Base-by-base conservation (phyloP, 2,329 filamentous ascomycete species). In the Pseudogymnoascus sp. region DNA sequence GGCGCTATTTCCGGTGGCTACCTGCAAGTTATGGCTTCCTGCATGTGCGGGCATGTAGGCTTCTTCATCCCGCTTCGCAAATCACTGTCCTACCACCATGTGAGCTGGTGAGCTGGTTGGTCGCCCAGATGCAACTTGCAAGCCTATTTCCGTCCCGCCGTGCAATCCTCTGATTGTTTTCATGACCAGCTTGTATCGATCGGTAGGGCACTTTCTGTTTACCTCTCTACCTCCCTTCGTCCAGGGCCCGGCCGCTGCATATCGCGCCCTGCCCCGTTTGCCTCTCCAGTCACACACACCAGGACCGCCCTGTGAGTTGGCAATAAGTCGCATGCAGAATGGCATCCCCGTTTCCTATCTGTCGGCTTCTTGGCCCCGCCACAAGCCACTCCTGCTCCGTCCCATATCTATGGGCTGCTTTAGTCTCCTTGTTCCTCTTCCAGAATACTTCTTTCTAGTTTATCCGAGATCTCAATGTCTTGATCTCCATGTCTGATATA, bases 391-490 rank as follows among this genome's bases (percentile, higher is more conserved):
- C 2, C 25, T 56, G 25, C 47, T 12, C 25, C 28, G 50, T 56
- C 16, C 25, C 50, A 56, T 56, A 56, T 56, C 28, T 56, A 56
- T 56, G 50, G 50, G n/a, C 28, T 33, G 28, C 50, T 18, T 56
- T 33, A 33, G 50, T 56, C 50, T 56, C 50, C 50, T 56, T 56
- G 50, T 56, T 56, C 50, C 50, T 21, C 50, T 56, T 56, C 50
- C 28, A 56, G 50, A 56, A 56, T 33, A 33, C 50, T 56, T 56
- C 50, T 56, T 56, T 56, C 16, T 56, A 18, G 50, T 33, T 56
- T 56, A 31, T 56, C 50, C 50, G 50, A 56, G 50, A 56, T 56
- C 50, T 56, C 50, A 56, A 56, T 56, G 50, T 56, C 50, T 56
- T 56, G 50, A 56, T 18, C 50, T 56, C 25, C 28, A 56, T 56